Percentiles rank a stretch among this genome's conserved stretches.
These are phyloP conservation scores for Glaciozyma martinii DNA, from an alignment of 768 basidiomycete species.

Conservation along the genomic window DNA sequence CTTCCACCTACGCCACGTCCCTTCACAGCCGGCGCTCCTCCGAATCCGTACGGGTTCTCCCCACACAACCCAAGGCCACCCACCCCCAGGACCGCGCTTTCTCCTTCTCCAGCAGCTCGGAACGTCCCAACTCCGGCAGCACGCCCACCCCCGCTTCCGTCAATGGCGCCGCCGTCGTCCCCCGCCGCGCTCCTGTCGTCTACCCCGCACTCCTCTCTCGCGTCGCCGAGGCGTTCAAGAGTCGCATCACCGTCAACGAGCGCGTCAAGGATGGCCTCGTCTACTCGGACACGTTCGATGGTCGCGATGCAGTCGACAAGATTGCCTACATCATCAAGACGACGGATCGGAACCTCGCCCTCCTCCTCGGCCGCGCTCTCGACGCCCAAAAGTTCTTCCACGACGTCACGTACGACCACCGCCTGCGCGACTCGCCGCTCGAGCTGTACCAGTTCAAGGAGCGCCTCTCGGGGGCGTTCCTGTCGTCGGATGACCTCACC, in stretches of 20 bases:
- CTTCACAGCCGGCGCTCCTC: slow-evolving; percentile 26
- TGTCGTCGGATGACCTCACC: slow-evolving; percentile 8
- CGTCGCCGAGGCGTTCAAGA: slow-evolving; percentile 85
- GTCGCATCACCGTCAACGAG: slow-evolving; percentile 66
- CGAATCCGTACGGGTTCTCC: slow-evolving; percentile 29
- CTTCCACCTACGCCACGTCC: slow-evolving; percentile 2
- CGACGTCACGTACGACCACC: slow-evolving; percentile 97
- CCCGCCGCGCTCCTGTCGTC: slow-evolving; percentile 38
- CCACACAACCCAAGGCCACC: slow-evolving; percentile 14
- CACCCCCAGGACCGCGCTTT: slow-evolving; percentile 14
- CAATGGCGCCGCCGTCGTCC: background rate
- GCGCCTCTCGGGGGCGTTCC: slow-evolving; percentile 65
- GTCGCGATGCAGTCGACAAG: slow-evolving; percentile 91
- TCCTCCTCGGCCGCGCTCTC: slow-evolving; percentile 86
- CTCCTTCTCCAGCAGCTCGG: slow-evolving; percentile 19
- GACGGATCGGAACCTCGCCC: slow-evolving; percentile 87
- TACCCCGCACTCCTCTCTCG: slow-evolving; percentile 94
- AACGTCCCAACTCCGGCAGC: background rate
- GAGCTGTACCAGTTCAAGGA: slow-evolving; percentile 92
- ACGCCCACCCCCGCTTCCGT: background rate
- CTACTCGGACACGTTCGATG: slow-evolving; percentile 94
- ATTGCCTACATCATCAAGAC: slow-evolving; percentile 98
- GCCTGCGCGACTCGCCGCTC: slow-evolving; percentile 71
- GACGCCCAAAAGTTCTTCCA: slow-evolving; percentile 99
- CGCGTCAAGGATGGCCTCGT: slow-evolving; percentile 88